Percentiles rank a stretch among this genome's conserved stretches.
Evolutionary conservation across 441 rosid species (phyloP).

Genomic region (Jatropha multifida): DNA sequence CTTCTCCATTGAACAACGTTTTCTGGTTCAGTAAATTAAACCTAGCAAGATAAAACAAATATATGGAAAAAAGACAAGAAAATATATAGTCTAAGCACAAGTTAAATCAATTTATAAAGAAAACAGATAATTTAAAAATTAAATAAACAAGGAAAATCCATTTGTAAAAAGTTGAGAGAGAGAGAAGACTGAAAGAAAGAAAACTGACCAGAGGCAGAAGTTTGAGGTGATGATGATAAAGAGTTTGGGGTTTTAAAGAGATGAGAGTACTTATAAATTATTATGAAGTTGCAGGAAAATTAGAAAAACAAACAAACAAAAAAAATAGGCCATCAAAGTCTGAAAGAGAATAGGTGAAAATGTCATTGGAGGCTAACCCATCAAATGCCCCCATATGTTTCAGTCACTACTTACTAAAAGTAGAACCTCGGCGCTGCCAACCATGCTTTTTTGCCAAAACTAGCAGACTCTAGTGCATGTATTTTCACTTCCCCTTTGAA

Average conservation of each 20-base stretch:
- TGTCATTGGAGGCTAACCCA: conserved; percentile 30
- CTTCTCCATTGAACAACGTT: conserved; percentile 49
- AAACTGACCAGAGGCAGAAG: conserved; percentile 23
- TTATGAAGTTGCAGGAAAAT: conserved; percentile 9
- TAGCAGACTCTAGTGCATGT: conserved; percentile 17
- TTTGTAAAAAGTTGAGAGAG: neutral
- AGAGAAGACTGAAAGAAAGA: neutral
- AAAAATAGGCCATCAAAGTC: conserved; percentile 29
- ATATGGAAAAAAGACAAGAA: no score
- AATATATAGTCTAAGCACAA: no score
- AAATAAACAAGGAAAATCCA: neutral
- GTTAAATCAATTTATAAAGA: no score
- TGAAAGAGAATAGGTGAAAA: conserved; percentile 30
- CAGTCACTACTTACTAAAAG: conserved; percentile 34
- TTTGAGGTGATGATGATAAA: conserved; percentile 11
- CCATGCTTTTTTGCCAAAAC: conserved; percentile 31
- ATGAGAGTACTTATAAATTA: conserved; percentile 6
- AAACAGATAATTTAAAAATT: neutral
- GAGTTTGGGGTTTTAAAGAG: conserved; percentile 17
- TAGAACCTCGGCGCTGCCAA: conserved; percentile 32
- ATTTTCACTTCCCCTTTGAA: conserved; percentile 27
- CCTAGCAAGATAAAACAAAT: conserved; percentile 26
- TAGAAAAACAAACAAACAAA: neutral
- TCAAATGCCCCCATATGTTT: conserved; percentile 27
- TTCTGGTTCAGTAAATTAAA: conserved; percentile 15